phyloP scores from a whole-genome alignment of 257 asterid genomes.

The Solanum pimpinellifolium region DNA sequence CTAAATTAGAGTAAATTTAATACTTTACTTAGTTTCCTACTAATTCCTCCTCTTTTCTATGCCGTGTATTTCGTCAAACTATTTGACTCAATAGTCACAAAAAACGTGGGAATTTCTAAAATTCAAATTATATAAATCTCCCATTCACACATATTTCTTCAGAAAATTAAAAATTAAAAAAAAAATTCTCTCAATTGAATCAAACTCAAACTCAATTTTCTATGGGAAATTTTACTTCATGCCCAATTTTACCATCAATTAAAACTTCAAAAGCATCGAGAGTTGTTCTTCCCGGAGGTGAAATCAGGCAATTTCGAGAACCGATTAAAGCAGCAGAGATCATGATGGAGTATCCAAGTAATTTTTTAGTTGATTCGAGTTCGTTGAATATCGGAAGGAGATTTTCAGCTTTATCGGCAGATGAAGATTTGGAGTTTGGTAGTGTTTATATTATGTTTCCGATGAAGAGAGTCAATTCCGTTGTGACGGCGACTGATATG shows the following conservation, averaged over 20 bases:
- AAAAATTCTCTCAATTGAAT: not conserved
- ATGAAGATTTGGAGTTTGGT: slow-evolving; percentile 41
- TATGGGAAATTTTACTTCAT: slow-evolving; percentile 22
- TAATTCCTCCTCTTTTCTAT: not conserved
- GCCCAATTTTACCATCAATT: slow-evolving; percentile 3
- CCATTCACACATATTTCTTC: not conserved
- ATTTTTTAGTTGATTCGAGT: slow-evolving; percentile 22
- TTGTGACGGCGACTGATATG: slow-evolving; percentile 35
- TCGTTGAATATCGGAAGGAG: slow-evolving; percentile 27
- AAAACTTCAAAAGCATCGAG: slow-evolving; percentile 14
- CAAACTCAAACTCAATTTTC: not conserved
- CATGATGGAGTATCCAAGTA: slow-evolving; percentile 19
- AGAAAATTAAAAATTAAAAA: not conserved
- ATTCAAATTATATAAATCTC: not conserved
- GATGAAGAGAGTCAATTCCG: slow-evolving; percentile 36
- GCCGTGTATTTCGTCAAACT: not conserved
- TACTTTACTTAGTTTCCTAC: not conserved
- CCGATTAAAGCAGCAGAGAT: slow-evolving; percentile 25
- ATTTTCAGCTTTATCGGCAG: slow-evolving; percentile 31
- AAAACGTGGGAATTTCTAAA: not conserved
- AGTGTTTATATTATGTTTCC: slow-evolving; percentile 36
- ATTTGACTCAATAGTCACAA: not conserved
- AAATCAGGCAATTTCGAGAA: slow-evolving; percentile 20
- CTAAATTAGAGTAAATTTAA: not conserved
- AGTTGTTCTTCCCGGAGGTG: slow-evolving; percentile 25